Evolutionary conservation across 2,329 filamentous ascomycete species (phyloP).

Genomic region (Alternaria infectoria): DNA sequence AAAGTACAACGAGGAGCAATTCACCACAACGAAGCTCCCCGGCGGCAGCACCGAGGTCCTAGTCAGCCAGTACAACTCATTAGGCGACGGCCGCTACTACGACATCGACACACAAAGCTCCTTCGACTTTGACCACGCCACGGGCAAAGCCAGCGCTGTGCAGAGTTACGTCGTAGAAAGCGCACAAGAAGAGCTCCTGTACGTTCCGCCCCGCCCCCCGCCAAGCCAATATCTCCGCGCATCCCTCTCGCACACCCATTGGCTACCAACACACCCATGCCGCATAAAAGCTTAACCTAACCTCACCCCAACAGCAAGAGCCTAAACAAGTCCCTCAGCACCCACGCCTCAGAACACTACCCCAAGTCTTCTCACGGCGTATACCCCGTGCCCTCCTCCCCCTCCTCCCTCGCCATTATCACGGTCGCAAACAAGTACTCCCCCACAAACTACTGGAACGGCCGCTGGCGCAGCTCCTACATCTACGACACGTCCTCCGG

Average conservation of each 20-base stretch:
- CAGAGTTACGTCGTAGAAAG: slow-evolving; percentile 83
- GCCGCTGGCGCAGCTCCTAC: slow-evolving; percentile 92
- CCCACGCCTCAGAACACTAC: slow-evolving; percentile 88
- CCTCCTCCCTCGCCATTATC: slow-evolving; percentile 77
- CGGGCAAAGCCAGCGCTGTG: slow-evolving; percentile 81
- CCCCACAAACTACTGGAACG: slow-evolving; percentile 99
- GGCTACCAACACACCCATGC: neutral
- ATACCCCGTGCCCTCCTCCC: slow-evolving; percentile 74
- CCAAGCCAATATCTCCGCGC: neutral
- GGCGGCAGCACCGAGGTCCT: slow-evolving; percentile 80
- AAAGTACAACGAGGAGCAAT: slow-evolving; percentile 96
- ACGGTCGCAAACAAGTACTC: slow-evolving; percentile 97
- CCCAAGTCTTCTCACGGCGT: slow-evolving; percentile 80
- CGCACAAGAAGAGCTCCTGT: slow-evolving; percentile 79
- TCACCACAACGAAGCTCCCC: slow-evolving; percentile 86
- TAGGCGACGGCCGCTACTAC: slow-evolving; percentile 84
- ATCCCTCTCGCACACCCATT: neutral
- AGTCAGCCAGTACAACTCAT: slow-evolving; percentile 83
- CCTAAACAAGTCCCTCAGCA: slow-evolving; percentile 75
- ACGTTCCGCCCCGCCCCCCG: slow-evolving; percentile 45
- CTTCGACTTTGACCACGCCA: slow-evolving; percentile 85
- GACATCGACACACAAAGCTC: slow-evolving; percentile 87
- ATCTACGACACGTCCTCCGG: slow-evolving; percentile 72
- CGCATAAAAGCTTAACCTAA: slow-evolving; percentile 2
- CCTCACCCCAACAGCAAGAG: slow-evolving; percentile 68